Base-by-base conservation (phyloP, 805 yeast genomes). In the Lipomyces spencermartinsiae region DNA sequence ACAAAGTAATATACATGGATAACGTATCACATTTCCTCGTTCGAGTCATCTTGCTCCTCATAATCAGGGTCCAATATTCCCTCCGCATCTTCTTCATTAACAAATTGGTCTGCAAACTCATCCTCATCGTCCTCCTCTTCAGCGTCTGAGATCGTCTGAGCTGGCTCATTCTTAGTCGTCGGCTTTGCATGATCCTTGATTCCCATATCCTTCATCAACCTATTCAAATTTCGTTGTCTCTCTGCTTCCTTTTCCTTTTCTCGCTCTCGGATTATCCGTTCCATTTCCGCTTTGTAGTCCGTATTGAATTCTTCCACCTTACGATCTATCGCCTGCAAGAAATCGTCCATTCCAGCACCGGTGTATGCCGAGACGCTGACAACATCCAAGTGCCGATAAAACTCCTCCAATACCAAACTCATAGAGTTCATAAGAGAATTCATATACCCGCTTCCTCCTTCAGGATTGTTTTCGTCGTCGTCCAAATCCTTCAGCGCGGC, bases 331-430 rank as follows among this genome's bases (percentile, higher is more conserved):
- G 92, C 90, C n/a, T 81, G 82, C 75, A 94, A 77, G 75, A 95
- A 94, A 29, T 93, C 97, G 76, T 93, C 97, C 76, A 95, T 91
- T 0, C 99, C 99, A 2, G 84, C 89, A 19, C 99, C 99, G 0
- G 98, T 93, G 75, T 87, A 90, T 58, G 98, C 87, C 57, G 97
- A 92, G 14, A 93, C 97, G n/a, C 92, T 89, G 57, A 91, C 97
- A 69, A 93, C 91, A 77, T 95, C 98, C 70, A 95, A 81, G 67
- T 93, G 93, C 0, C 96, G 89, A 77, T 95, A 95, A 75, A 95
- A 95, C 78, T 95, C 99, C 77, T 95, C 99, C 65, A 95, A 82
- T 92, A 95, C 93, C 73, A 95, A 83, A 43, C 97, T 90, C 97
- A 95, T 91, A 1, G 98, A 93, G 78, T 93, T 95, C 68, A 95